phyloP scores from a whole-genome alignment of 2,329 filamentous ascomycete genomes.

The Colletotrichum lindemuthianum region DNA sequence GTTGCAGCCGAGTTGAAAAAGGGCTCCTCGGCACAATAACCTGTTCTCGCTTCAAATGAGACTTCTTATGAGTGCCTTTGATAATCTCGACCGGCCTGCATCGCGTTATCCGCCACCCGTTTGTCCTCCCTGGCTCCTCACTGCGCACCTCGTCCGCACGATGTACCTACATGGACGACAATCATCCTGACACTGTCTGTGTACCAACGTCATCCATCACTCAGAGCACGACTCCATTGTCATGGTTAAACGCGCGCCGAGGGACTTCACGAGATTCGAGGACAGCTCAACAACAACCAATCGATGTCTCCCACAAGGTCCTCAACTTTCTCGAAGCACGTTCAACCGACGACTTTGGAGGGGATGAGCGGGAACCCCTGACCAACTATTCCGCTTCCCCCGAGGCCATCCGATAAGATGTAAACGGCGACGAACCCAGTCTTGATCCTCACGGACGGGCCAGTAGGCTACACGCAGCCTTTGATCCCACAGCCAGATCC shows the following conservation, averaged over 20 bases:
- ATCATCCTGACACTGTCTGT: too few relatives aligned
- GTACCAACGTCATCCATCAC: too few relatives aligned
- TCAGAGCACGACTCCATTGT: too few relatives aligned
- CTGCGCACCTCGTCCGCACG: too few relatives aligned
- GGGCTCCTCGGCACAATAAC: neutral
- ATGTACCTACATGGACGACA: too few relatives aligned
- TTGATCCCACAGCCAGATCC: conserved; percentile 44
- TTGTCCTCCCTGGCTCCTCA: too few relatives aligned
- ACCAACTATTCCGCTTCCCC: conserved; percentile 42
- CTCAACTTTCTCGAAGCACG: conserved; percentile 44
- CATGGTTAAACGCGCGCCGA: too few relatives aligned
- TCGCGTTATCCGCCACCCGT: too few relatives aligned
- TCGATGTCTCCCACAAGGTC: conserved; percentile 17
- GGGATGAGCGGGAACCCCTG: conserved; percentile 46
- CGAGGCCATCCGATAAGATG: conserved; percentile 36
- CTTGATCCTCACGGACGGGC: conserved; percentile 31
- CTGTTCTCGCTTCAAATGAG: neutral
- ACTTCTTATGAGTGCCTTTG: too few relatives aligned
- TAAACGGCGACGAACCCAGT: conserved; percentile 40
- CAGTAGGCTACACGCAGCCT: conserved; percentile 15
- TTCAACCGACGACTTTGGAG: conserved; percentile 49
- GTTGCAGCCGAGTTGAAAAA: neutral
- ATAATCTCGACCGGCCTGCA: too few relatives aligned
- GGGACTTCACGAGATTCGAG: neutral
- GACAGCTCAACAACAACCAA: neutral